Conservation (phyloP, 148 eudicot species). For the Fagopyrum homotropicum region DNA sequence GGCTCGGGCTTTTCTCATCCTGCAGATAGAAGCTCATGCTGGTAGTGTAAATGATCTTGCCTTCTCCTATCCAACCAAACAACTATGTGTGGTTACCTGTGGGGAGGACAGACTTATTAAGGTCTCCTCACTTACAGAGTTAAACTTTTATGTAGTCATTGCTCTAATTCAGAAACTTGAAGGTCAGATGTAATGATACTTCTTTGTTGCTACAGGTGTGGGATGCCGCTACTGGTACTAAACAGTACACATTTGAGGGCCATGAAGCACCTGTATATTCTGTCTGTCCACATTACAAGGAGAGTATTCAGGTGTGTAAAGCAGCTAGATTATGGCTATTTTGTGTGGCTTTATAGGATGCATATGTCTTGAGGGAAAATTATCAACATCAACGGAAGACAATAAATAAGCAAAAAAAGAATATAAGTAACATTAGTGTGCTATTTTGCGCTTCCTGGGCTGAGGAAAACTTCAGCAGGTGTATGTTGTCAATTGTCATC, state of each 20-base stretch:
- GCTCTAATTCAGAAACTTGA: not conserved
- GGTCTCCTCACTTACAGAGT: conserved; percentile 20
- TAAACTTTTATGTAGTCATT: not conserved
- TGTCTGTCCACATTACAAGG: conserved; percentile 36
- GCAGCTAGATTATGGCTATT: not conserved
- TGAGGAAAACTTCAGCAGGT: not conserved
- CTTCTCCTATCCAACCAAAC: conserved; percentile 38
- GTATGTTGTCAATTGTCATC: not conserved
- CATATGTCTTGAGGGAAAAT: not conserved
- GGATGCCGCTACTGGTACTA: conserved; percentile 39
- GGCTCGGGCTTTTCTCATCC: not conserved
- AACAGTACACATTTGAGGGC: conserved; percentile 35
- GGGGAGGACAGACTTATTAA: conserved; percentile 49
- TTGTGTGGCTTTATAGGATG: not conserved
- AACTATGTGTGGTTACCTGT: conserved; percentile 40
- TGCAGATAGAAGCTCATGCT: conserved; percentile 47
- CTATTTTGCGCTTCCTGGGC: not conserved
- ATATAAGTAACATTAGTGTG: not conserved
- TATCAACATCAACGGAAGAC: not conserved
- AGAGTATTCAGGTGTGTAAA: conserved; percentile 32
- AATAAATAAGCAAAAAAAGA: not conserved
- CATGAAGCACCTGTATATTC: conserved; percentile 47
- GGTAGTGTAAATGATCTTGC: conserved; percentile 54
- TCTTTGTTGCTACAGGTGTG: conserved; percentile 29
- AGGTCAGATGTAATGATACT: not conserved